Percentiles rank a stretch among this genome's conserved stretches.
phyloP scores from a whole-genome alignment of 768 basidiomycete species.

The Boletus rubropictus region DNA sequence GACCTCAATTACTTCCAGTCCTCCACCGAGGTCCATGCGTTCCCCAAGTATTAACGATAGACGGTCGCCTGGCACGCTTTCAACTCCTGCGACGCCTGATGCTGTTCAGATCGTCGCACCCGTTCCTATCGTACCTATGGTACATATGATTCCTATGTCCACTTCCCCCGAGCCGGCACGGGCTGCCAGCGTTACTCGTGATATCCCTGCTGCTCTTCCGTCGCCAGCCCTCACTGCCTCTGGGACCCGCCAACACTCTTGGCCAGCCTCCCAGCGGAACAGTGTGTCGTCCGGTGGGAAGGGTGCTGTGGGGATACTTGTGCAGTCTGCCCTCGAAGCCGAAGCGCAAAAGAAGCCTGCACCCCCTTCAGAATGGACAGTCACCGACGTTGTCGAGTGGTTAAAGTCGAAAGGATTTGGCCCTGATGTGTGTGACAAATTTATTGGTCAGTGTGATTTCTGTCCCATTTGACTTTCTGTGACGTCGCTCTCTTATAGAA shows the following conservation, averaged over 20 bases:
- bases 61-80: constrained; percentile 20
- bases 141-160: constrained; percentile 18
- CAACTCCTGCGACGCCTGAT: constrained; percentile 26
- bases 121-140: constrained; percentile 20
- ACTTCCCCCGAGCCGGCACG: constrained; percentile 23
- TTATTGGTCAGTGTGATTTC: constrained; percentile 55
- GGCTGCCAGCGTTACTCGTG: constrained; percentile 19
- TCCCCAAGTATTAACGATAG: constrained; percentile 17
- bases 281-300: constrained; percentile 32
- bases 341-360: constrained; percentile 29
- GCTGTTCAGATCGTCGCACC: constrained; percentile 20
- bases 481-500: constrained; percentile 43
- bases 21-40: constrained; percentile 15
- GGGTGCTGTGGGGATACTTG: constrained; percentile 21
- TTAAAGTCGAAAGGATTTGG: constrained; percentile 80
- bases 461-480: not conserved
- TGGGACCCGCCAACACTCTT: constrained; percentile 22
- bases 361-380: constrained; percentile 71
- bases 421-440: constrained; percentile 74
- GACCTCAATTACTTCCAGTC: constrained; percentile 12
- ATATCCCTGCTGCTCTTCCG: constrained; percentile 28
- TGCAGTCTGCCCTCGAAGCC: constrained; percentile 16
- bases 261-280: constrained; percentile 38
- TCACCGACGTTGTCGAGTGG: constrained; percentile 91
- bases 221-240: constrained; percentile 26